Percentiles rank a stretch among this genome's conserved stretches.
phyloP scores from a whole-genome alignment of 805 yeast species.

The Wickerhamiella alocasiicola region DNA sequence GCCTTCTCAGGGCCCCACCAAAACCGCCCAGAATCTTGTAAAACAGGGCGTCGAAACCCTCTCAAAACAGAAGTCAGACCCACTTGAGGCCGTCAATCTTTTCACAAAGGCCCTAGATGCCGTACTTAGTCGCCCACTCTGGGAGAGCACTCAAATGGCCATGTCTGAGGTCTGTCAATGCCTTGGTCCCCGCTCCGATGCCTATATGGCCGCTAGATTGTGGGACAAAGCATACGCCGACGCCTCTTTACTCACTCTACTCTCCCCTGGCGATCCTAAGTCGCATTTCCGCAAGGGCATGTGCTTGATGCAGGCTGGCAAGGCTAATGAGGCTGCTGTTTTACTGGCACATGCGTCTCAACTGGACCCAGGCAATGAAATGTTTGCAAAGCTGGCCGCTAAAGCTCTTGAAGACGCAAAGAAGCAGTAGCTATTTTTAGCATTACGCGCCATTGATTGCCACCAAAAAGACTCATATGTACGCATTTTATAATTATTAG shows the following conservation, averaged over 20 bases:
- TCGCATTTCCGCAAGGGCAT: conserved; percentile 28
- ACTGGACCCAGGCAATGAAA: conserved; percentile 18
- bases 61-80: conserved; percentile 18
- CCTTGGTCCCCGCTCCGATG: conserved; percentile 30
- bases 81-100: conserved; percentile 28
- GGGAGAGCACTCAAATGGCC: conserved; percentile 28
- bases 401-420: no score
- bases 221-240: conserved; percentile 32
- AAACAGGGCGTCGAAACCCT: conserved; percentile 26
- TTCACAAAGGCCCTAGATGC: conserved; percentile 30
- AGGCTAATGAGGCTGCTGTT: conserved; percentile 22
- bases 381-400: no score
- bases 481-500: no score
- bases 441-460: no score
- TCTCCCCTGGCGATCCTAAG: conserved; percentile 26
- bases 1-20: conserved; percentile 20
- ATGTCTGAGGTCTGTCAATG: conserved; percentile 27
- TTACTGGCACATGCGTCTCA: conserved; percentile 20
- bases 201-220: conserved; percentile 25
- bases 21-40: conserved; percentile 27
- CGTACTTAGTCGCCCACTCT: conserved; percentile 30
- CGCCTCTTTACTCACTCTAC: conserved; percentile 25
- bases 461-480: no score
- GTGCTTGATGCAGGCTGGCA: conserved; percentile 20
- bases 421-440: no score